Conservation (phyloP, 1,284 basidiomycete species). For the Austroboletus rostrupii region DNA sequence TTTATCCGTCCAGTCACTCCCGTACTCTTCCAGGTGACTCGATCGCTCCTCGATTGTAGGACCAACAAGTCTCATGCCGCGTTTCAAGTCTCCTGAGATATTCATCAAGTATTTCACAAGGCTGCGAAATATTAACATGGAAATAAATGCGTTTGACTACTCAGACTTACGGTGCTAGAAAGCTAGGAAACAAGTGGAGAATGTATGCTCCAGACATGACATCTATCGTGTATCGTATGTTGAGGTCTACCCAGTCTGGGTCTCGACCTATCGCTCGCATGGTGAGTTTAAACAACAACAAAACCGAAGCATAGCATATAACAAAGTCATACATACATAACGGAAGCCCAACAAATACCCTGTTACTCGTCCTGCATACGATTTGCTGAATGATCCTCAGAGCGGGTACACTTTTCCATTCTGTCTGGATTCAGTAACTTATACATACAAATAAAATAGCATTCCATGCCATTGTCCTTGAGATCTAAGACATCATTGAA, state of each 20-base stretch:
- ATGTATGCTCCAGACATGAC: constrained; percentile 24
- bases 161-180: constrained; percentile 36
- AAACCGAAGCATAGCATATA: not conserved
- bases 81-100: not conserved
- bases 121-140: not conserved
- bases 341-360: constrained; percentile 39
- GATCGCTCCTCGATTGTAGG: constrained; percentile 38
- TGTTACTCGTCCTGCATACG: constrained; percentile 32
- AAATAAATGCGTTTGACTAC: not conserved
- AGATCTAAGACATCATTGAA: constrained; percentile 25
- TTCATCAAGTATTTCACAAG: not conserved
- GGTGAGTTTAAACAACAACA: not conserved
- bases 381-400: constrained; percentile 20
- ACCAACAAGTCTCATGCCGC: constrained; percentile 26
- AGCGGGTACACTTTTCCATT: constrained; percentile 27
- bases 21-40: constrained; percentile 29
- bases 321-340: constrained; percentile 22
- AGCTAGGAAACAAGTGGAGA: constrained; percentile 35
- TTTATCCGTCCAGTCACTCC: constrained; percentile 35
- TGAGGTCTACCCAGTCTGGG: constrained; percentile 35
- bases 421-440: constrained; percentile 12
- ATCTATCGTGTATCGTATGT: constrained; percentile 30
- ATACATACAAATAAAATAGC: not conserved
- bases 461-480: constrained; percentile 12
- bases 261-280: constrained; percentile 35